Base-by-base conservation (phyloP, 495 filamentous ascomycete species). In the Neurospora tetrasperma region DNA sequence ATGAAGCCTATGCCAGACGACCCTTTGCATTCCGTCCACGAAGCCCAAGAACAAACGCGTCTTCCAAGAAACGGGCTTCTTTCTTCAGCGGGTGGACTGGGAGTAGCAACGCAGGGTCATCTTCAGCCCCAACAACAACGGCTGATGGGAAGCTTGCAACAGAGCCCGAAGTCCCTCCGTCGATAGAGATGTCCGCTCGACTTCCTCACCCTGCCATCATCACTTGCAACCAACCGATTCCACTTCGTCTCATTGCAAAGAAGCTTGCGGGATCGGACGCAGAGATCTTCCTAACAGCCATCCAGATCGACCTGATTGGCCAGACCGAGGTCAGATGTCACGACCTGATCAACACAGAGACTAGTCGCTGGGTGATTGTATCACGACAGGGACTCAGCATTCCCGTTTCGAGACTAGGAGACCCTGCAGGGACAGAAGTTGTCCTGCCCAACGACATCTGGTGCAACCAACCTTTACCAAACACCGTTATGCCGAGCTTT, bases 201-300 rank as follows among this genome's bases (percentile, higher is more conserved):
- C 83, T 99, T 42, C 96, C 96, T 0, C 91, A 94, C 79, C 96
- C 96, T 5, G 87, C 94, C 4, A 93, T 97, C 54, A 80, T 98
- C 35, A 97, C 94, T 0, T 97, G 95, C 82, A 94, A 94, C 78
- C 86, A 94, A 74, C 89, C 92, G 0, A 78, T 99, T 5, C 94
- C 96, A 18, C 84, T 99, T 4, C 89, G 94, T 0, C 79, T 99
- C 9, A 79, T 99, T 7, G 85, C 91, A 23, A 91, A 89, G 71
- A 96, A 93, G 78, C 79, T 92, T 8, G 90, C 86, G n/a, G 86
- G 90, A 7, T 86, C 85, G 44, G 79, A 82, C 5, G 89, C 90
- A 40, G 85, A 87, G 1, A 83, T 98, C 4, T 91, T 89, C 69
- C 78, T 99, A n/a, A 88, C 91, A 71, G 89, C 89, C 69, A 80